A percentile compares a stretch with the other conserved stretches of the same genome.
These are phyloP conservation scores for Hypomontagnella submonticulosa DNA, from an alignment of 495 filamentous ascomycete species.

Conservation along the genomic window DNA sequence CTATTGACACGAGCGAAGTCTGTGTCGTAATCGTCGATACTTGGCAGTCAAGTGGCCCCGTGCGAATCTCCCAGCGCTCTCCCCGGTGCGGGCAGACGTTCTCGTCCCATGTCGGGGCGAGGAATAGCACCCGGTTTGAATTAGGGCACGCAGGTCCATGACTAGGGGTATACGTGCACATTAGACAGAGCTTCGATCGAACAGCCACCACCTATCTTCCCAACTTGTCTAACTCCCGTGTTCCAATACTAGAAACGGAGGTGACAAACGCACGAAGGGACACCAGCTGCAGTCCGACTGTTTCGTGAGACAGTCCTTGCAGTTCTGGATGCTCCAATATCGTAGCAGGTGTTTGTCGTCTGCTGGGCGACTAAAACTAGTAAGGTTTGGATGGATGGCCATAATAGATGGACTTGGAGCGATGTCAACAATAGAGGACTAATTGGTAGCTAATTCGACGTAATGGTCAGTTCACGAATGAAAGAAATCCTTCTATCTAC, in stretches of 20 bases:
- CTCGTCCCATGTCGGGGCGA: conserved; percentile 57
- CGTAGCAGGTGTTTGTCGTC: conserved; percentile 52
- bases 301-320: conserved; percentile 53
- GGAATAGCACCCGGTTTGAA: conserved; percentile 49
- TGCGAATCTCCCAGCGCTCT: conserved; percentile 64
- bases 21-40: conserved; percentile 64
- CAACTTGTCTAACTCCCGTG: too few species aligned
- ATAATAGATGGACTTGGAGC: conserved; percentile 7
- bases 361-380: background rate
- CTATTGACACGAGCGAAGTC: conserved; percentile 53
- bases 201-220: background rate
- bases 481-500: too few species aligned
- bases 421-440: too few species aligned
- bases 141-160: conserved; percentile 63
- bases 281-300: conserved; percentile 61
- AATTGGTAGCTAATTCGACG: too few species aligned
- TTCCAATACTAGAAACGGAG: background rate
- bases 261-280: conserved; percentile 56
- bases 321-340: conserved; percentile 61
- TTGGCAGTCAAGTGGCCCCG: conserved; percentile 58
- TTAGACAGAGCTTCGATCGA: conserved; percentile 4
- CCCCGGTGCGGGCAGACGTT: conserved; percentile 60
- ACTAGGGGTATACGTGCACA: conserved; percentile 42
- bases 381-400: conserved; percentile 5
- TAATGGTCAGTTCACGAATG: too few species aligned